Percentiles rank a stretch among this genome's conserved stretches.
These are phyloP conservation scores for Collariella sp. DNA, from an alignment of 495 filamentous ascomycete genomes.

Conservation along the genomic window DNA sequence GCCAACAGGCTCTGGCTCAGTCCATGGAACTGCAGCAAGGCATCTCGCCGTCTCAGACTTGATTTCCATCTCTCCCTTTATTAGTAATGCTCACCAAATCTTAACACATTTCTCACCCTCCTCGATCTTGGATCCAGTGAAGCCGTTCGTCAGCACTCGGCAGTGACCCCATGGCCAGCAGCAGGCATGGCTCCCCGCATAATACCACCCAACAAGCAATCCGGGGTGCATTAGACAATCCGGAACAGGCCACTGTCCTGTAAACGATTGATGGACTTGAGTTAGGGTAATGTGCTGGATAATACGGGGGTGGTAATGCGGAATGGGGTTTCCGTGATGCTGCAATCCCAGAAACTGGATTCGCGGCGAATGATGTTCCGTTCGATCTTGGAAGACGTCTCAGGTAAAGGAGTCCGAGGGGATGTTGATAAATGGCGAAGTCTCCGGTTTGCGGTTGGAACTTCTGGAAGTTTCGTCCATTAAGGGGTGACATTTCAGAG, in stretches of 20 bases:
- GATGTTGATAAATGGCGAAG: too few species aligned
- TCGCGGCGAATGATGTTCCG: conserved; percentile 15
- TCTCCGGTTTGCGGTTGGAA: too few species aligned
- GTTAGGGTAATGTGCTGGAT: conserved; percentile 15
- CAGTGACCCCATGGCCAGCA: conserved; percentile 15
- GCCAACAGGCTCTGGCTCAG: not conserved
- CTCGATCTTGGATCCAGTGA: conserved; percentile 10
- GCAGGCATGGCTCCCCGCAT: conserved; percentile 3
- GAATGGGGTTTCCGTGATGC: conserved; percentile 14
- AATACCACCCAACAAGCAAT: conserved; percentile 15
- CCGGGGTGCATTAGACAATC: conserved; percentile 10
- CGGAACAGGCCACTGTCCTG: conserved; percentile 9
- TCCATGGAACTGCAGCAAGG: not conserved
- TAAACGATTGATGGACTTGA: conserved; percentile 12
- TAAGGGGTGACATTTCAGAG: too few species aligned
- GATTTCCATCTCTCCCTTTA: not conserved
- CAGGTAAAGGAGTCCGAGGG: not conserved
- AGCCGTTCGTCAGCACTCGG: conserved; percentile 4
- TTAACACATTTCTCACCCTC: not conserved
- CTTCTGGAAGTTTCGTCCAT: too few species aligned
- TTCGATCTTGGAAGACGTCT: conserved; percentile 2
- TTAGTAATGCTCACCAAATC: not conserved
- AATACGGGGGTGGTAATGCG: conserved; percentile 17
- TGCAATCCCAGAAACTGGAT: conserved; percentile 15
- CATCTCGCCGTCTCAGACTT: too few species aligned